Percentiles rank a stretch among this genome's conserved stretches.
Evolutionary conservation across 768 basidiomycete genomes (phyloP).

Genomic region (Galerina sulciceps): DNA sequence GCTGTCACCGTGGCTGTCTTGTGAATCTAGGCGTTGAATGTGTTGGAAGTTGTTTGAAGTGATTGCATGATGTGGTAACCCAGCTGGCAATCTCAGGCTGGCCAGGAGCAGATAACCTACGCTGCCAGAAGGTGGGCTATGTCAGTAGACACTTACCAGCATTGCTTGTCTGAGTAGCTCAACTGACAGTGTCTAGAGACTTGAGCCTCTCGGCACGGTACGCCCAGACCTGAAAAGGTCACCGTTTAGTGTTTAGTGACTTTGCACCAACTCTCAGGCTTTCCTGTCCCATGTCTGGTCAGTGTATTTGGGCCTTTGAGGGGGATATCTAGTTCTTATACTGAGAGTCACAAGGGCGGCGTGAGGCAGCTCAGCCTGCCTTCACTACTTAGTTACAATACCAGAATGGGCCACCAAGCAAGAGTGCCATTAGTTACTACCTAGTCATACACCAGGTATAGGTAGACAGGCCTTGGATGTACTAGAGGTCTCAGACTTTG

Average conservation of each 20-base stretch:
- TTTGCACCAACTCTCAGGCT: background rate
- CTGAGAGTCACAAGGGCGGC: background rate
- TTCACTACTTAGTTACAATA: background rate
- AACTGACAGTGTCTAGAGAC: background rate
- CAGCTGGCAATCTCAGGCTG: background rate
- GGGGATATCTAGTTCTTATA: too few species aligned
- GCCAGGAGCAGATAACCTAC: background rate
- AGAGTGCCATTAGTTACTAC: too few species aligned
- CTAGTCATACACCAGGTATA: too few species aligned
- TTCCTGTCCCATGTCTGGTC: constrained; percentile 15
- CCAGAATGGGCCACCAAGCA: too few species aligned
- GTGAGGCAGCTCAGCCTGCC: background rate
- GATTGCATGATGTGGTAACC: background rate
- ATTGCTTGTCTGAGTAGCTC: background rate
- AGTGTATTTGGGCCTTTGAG: constrained; percentile 12
- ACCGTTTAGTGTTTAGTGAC: constrained; percentile 1
- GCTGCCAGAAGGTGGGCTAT: background rate
- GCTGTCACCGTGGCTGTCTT: background rate
- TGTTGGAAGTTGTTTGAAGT: background rate
- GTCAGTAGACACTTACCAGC: background rate
- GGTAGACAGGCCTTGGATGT: too few species aligned
- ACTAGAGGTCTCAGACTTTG: too few species aligned
- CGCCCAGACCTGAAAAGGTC: constrained; percentile 15
- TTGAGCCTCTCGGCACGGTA: constrained; percentile 16
- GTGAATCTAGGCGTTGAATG: background rate